A percentile compares a stretch with the other conserved stretches of the same genome.
Evolutionary conservation across 225 moss, liverwort and hornwort species (phyloP).

Genomic region (Pseudisothecium myosuroides): DNA sequence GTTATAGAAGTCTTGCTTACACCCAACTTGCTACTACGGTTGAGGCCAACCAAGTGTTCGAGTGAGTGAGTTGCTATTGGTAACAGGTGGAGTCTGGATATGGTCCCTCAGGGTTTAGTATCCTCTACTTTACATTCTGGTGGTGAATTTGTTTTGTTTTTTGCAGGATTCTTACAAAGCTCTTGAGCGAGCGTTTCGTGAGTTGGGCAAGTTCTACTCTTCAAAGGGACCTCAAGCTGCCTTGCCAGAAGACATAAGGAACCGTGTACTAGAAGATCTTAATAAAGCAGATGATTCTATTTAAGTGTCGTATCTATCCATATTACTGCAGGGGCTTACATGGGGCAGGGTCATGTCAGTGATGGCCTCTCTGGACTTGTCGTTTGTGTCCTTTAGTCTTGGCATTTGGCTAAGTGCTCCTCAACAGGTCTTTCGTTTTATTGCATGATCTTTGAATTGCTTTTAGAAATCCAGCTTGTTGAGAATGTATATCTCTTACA

Average conservation of each 20-base stretch:
- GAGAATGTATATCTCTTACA: background rate
- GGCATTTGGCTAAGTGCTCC: background rate
- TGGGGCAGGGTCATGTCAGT: background rate
- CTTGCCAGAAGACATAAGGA: constrained; percentile 71
- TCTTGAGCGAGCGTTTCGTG: constrained; percentile 73
- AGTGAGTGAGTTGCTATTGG: background rate
- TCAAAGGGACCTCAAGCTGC: constrained; percentile 75
- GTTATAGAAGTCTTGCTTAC: background rate
- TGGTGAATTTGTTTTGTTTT: background rate
- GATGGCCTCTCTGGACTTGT: background rate
- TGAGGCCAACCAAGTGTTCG: background rate
- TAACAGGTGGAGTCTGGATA: background rate
- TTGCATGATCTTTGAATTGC: background rate
- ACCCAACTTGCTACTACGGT: background rate
- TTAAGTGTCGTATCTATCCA: background rate
- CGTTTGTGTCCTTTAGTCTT: background rate
- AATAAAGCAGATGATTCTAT: constrained; percentile 72
- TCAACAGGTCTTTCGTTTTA: background rate
- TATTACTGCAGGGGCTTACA: background rate
- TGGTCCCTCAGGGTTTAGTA: background rate
- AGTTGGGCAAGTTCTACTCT: constrained; percentile 75
- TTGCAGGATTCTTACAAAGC: constrained; percentile 81
- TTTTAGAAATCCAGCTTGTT: background rate
- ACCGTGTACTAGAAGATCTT: constrained; percentile 60
- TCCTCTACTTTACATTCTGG: background rate